A percentile compares a stretch with the other conserved stretches of the same genome.
Conservation (phyloP, 441 rosid species). For the Pelargonium cotyledonis region DNA sequence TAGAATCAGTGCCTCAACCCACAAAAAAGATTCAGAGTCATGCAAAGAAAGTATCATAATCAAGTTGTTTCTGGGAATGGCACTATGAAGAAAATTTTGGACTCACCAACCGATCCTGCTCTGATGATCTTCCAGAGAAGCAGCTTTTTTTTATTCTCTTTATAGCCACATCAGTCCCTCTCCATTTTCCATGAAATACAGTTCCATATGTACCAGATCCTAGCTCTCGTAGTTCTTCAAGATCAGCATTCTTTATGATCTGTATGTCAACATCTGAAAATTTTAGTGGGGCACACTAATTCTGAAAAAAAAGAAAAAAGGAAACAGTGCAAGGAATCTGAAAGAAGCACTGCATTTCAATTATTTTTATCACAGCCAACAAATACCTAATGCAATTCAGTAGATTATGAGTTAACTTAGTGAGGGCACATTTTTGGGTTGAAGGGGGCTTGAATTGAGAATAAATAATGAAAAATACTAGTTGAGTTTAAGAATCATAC, state of each 20-base stretch:
- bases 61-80: not conserved
- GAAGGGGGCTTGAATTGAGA: not conserved
- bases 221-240: slow-evolving; percentile 74
- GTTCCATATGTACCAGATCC: slow-evolving; percentile 96
- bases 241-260: slow-evolving; percentile 68
- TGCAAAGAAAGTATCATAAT: not conserved
- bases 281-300: slow-evolving; percentile 8
- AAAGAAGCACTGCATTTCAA: not conserved
- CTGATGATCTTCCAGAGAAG: slow-evolving; percentile 68
- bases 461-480: slow-evolving; percentile 1
- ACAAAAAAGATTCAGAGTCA: not conserved
- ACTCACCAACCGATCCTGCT: slow-evolving; percentile 76
- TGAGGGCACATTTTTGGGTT: not conserved
- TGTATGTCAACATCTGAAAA: slow-evolving; percentile 24
- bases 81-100: not conserved
- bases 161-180: slow-evolving; percentile 93
- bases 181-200: slow-evolving; percentile 85
- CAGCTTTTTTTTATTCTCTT: slow-evolving; percentile 84
- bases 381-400: not conserved
- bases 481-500: not conserved
- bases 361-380: not conserved
- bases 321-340: not conserved
- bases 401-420: slow-evolving; percentile 2
- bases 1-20: not conserved
- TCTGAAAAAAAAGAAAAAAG: slow-evolving; percentile 1